Evolutionary conservation across 2,329 filamentous ascomycete species (phyloP).

Genomic region (Sporothrix schenckii): DNA sequence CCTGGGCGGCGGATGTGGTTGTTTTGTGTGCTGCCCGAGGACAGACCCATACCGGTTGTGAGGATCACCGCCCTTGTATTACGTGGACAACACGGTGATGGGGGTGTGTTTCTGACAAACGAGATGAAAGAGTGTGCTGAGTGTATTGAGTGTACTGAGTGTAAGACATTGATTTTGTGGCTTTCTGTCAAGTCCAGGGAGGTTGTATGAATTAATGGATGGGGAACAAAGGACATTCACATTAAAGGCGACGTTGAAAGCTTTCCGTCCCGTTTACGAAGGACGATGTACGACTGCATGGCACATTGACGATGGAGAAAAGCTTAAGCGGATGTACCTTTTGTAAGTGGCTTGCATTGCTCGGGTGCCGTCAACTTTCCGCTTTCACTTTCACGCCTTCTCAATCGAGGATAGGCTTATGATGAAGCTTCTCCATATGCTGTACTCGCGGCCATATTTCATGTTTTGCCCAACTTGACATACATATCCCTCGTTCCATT

Average conservation of each 20-base stretch:
- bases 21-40: not conserved
- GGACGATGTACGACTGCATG: not conserved
- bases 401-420: constrained; percentile 14
- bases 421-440: not conserved
- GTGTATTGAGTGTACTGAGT: too few relatives aligned
- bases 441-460: not conserved
- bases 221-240: too few relatives aligned
- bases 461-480: too few relatives aligned
- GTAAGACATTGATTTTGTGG: not conserved
- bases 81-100: constrained; percentile 4
- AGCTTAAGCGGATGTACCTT: not conserved
- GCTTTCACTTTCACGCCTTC: constrained; percentile 18
- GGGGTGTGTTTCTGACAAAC: constrained; percentile 9
- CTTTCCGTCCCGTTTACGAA: too few relatives aligned
- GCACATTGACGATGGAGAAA: not conserved
- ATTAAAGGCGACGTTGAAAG: too few relatives aligned
- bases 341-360: too few relatives aligned
- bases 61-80: constrained; percentile 1
- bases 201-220: too few relatives aligned
- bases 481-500: not conserved
- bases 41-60: not conserved
- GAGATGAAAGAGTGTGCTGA: too few relatives aligned
- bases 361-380: not conserved
- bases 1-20: not conserved
- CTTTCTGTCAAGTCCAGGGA: not conserved